A percentile compares a stretch with the other conserved stretches of the same genome.
phyloP scores from a whole-genome alignment of 371 early-diverging fungal genomes.

The Actinomortierella wolfii region DNA sequence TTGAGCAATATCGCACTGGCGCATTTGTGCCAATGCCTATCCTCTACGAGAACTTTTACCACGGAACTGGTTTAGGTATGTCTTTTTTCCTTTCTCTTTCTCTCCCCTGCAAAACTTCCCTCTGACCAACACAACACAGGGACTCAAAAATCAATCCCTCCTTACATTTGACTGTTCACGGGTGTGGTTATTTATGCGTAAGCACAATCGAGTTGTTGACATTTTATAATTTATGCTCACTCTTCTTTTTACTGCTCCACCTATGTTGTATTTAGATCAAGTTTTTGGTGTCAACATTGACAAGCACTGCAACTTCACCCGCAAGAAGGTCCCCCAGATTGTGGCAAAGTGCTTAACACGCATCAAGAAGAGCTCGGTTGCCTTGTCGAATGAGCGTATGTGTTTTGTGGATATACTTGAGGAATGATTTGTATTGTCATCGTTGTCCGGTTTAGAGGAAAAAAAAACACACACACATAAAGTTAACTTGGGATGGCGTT shows the following conservation, averaged over 20 bases:
- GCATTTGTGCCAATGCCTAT: conserved; percentile 73
- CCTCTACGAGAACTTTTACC: conserved; percentile 68
- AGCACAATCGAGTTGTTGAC: no score
- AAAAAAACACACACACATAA: neutral
- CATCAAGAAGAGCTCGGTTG: conserved; percentile 50
- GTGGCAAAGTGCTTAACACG: conserved; percentile 56
- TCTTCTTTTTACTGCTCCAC: neutral
- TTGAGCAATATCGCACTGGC: conserved; percentile 77
- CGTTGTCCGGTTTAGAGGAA: neutral
- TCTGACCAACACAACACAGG: neutral
- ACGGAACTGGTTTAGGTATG: conserved; percentile 66
- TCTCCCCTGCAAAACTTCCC: neutral
- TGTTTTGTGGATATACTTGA: neutral
- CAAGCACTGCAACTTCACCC: conserved; percentile 61
- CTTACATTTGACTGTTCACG: no score
- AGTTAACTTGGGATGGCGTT: neutral
- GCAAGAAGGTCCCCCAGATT: conserved; percentile 63
- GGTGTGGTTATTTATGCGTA: conserved; percentile 1
- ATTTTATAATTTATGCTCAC: no score
- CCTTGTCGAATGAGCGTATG: conserved; percentile 43
- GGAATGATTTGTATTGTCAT: neutral
- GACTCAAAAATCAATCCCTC: no score
- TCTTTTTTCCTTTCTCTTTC: neutral
- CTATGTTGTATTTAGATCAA: conserved; percentile 55
- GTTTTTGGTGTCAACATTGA: conserved; percentile 78